Evolutionary conservation across 169 alveolate genomes (phyloP), one percentile per base, ranked within the genome.

Genomic region (Plasmodium blacklocki): DNA sequence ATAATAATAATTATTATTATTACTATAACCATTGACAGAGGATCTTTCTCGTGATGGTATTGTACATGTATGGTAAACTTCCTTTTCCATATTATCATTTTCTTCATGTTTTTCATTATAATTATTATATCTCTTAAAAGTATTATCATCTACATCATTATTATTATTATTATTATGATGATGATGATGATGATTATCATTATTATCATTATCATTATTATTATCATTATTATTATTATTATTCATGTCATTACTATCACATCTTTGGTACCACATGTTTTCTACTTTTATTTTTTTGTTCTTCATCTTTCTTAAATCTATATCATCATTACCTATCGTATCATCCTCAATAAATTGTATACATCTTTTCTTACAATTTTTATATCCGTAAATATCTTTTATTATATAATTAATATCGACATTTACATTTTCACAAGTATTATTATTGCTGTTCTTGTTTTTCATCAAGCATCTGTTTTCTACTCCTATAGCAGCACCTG

Each of bases 401-500:
- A 80, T 80, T 14, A 80, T 80, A 58, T 80, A 49, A 49, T 80
- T 80, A 18, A 80, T 68, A 18, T 80, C 90, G 32, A 80, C 80
- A 80, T 80, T 80, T 23, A 68, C 45, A 11, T 29, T 5, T 26
- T 80, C 90, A 80, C 83, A 43, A 43, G 74, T n/a, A 26, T 23
- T 47, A 50, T 68, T 80, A 2, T 43, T 68, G 32, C 19, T 80
- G 56, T 80, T 62, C 15, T 63, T 21, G 7, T 68, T 68, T 23
- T 80, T 80, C 83, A 80, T 80, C 45, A 80, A 68, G 52, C 64
- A 68, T 54, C 90, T 67, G 29, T 68, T 80, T n/a, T 80, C 90
- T 1, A 80, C 90, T 23, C 83, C 83, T 26, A 80, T 39, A 47
- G 90, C 80, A 26, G 63, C 83, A 5, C 85, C 83, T 39, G 90